Evolutionary conservation across 768 basidiomycete genomes (phyloP).

Genomic region (Mycena galericulata): DNA sequence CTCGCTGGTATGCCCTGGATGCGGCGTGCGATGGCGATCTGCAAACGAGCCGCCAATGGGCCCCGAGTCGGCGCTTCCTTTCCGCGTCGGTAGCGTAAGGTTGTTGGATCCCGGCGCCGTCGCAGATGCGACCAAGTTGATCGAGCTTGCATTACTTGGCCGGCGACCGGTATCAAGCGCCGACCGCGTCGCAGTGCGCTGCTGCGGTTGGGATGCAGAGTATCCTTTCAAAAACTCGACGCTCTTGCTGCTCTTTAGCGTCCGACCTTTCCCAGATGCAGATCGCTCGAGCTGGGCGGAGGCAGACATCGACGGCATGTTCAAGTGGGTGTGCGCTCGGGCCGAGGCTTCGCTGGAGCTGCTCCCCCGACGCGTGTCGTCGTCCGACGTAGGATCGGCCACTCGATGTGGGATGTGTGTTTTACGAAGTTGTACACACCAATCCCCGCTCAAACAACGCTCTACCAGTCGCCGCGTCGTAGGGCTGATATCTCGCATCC

Average conservation of each 20-base stretch:
- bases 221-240: constrained; percentile 65
- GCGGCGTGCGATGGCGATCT: constrained; percentile 30
- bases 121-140: constrained; percentile 46
- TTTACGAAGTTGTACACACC: constrained; percentile 81
- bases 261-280: constrained; percentile 52
- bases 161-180: constrained; percentile 47
- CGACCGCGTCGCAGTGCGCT: constrained; percentile 41
- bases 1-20: constrained; percentile 1
- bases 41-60: constrained; percentile 37
- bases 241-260: constrained; percentile 74
- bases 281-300: constrained; percentile 51
- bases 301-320: constrained; percentile 42
- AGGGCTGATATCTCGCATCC: constrained; percentile 84
- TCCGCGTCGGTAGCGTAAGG: constrained; percentile 36
- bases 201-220: constrained; percentile 36
- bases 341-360: constrained; percentile 23
- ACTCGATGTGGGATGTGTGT: constrained; percentile 33
- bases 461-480: constrained; percentile 94
- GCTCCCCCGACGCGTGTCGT: constrained; percentile 33
- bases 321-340: constrained; percentile 43
- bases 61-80: constrained; percentile 41
- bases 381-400: constrained; percentile 40
- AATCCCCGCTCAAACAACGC: constrained; percentile 87
- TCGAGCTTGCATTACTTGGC: constrained; percentile 54
- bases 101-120: constrained; percentile 9